phyloP scores from a whole-genome alignment of 306 rosid genomes.

The Lagenaria siceraria region DNA sequence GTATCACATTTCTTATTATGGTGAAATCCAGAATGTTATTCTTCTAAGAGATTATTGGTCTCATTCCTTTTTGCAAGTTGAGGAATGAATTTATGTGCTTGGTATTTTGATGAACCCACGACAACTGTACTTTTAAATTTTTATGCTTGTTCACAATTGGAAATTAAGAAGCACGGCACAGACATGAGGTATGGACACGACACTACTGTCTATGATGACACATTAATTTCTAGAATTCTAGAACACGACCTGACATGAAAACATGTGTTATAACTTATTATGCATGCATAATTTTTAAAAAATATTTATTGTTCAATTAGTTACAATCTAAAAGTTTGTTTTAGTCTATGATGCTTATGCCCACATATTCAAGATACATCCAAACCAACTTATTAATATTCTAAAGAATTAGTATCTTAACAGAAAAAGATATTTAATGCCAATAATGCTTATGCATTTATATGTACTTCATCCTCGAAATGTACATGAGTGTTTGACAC shows the following conservation, averaged over 20 bases:
- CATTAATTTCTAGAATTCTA: not conserved
- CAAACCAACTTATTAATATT: not conserved
- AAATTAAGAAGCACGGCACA: not conserved
- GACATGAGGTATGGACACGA: not conserved
- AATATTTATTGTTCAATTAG: not conserved
- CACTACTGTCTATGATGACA: not conserved
- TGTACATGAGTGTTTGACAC: not conserved
- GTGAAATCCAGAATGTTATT: not conserved
- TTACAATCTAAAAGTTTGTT: not conserved
- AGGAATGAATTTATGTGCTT: not conserved
- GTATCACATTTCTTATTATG: slow-evolving; percentile 20
- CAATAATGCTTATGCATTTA: not conserved
- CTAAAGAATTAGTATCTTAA: not conserved
- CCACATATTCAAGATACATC: not conserved
- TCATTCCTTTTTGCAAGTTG: not conserved
- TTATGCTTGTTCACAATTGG: not conserved
- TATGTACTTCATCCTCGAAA: not conserved
- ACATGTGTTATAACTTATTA: not conserved
- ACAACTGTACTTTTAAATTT: not conserved
- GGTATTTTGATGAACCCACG: not conserved
- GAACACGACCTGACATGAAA: not conserved
- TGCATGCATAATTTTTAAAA: not conserved
- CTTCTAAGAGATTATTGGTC: not conserved
- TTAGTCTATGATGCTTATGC: not conserved
- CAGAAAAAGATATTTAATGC: not conserved